These are phyloP conservation scores for Nigrospora sphaerica DNA, from an alignment of 2,329 filamentous ascomycete species.

Conservation along the genomic window DNA sequence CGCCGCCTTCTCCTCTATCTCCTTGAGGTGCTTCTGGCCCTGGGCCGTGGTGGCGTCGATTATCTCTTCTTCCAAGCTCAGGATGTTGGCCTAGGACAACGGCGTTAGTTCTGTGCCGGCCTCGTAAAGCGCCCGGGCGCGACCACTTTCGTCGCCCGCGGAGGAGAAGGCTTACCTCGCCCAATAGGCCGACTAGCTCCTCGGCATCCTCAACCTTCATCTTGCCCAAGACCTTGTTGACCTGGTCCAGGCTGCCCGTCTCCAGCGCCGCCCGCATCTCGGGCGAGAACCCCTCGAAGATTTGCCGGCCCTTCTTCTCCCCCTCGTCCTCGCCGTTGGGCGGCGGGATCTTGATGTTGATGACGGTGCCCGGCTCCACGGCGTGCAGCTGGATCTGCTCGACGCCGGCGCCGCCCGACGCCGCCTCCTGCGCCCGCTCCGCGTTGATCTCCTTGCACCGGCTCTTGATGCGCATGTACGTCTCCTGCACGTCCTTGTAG, in stretches of 20 bases:
- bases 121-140: background rate
- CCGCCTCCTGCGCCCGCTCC: conserved; percentile 42
- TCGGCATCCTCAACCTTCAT: conserved; percentile 88
- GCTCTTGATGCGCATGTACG: conserved; percentile 73
- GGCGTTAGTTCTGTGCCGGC: conserved; percentile 16
- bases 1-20: conserved; percentile 56
- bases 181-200: conserved; percentile 71
- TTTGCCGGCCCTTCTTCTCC: conserved; percentile 56
- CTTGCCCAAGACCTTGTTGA: conserved; percentile 80
- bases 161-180: conserved; percentile 46
- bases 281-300: conserved; percentile 79
- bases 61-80: conserved; percentile 87
- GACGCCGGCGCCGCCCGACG: conserved; percentile 54
- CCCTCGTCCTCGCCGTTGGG: conserved; percentile 59
- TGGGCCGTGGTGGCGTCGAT: conserved; percentile 92
- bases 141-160: conserved; percentile 28
- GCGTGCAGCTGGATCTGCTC: conserved; percentile 98
- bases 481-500: conserved; percentile 84
- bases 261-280: conserved; percentile 78
- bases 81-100: conserved; percentile 60
- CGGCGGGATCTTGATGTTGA: conserved; percentile 78
- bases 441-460: conserved; percentile 65
- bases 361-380: conserved; percentile 85
- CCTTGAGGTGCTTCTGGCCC: conserved; percentile 68
- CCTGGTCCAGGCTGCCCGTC: conserved; percentile 80